phyloP scores from a whole-genome alignment of 306 rosid species.

The Gastrolobium villosum region DNA sequence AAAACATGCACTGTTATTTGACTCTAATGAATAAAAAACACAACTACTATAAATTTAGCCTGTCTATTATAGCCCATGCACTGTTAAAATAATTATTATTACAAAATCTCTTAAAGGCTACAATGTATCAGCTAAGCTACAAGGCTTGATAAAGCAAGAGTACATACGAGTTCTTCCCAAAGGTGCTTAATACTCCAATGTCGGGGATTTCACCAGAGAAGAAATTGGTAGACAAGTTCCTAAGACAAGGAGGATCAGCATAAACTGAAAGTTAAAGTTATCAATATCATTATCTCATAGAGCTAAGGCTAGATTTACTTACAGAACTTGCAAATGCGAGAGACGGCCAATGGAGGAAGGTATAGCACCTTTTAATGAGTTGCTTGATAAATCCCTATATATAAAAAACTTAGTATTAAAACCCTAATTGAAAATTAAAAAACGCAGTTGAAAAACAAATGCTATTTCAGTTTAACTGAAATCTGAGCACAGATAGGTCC shows the following conservation, averaged over 20 bases:
- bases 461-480: neutral
- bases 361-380: slow-evolving; percentile 89
- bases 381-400: slow-evolving; percentile 88
- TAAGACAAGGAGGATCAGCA: slow-evolving; percentile 50
- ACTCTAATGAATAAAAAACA: neutral
- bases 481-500: neutral
- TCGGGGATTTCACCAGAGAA: slow-evolving; percentile 97
- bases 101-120: neutral
- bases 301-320: slow-evolving; percentile 54
- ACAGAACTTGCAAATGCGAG: slow-evolving; percentile 71
- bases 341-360: slow-evolving; percentile 94
- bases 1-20: neutral
- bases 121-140: neutral
- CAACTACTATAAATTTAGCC: neutral
- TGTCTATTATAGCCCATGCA: neutral
- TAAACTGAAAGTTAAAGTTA: slow-evolving; percentile 1
- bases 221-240: slow-evolving; percentile 96
- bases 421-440: neutral
- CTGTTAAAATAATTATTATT: neutral
- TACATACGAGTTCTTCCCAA: slow-evolving; percentile 80
- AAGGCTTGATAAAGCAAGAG: neutral
- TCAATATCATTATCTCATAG: slow-evolving; percentile 10
- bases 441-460: slow-evolving; percentile 16
- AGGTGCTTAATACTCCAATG: slow-evolving; percentile 88
- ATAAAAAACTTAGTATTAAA: slow-evolving; percentile 38